Conservation (phyloP, 768 basidiomycete species). For the Xerocomus brunneocitrinus region DNA sequence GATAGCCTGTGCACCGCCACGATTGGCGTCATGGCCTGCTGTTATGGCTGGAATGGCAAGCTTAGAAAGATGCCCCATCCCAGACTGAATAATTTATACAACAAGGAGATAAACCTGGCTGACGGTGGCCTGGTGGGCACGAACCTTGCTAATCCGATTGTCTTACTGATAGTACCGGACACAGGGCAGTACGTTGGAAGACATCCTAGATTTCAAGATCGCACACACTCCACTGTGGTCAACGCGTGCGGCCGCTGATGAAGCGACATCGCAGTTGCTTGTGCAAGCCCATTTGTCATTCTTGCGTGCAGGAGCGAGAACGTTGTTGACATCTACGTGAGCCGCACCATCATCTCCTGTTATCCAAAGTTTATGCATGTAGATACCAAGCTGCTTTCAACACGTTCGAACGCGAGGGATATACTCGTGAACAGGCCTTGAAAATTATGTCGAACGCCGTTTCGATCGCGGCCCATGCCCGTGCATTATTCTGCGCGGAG, state of each 20-base stretch:
- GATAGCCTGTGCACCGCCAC: constrained; percentile 9
- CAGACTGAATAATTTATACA: constrained; percentile 11
- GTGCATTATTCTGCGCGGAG: constrained; percentile 30
- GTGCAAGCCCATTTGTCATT: constrained; percentile 59
- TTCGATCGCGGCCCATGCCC: constrained; percentile 46
- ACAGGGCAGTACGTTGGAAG: constrained; percentile 63
- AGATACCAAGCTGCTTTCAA: constrained; percentile 66
- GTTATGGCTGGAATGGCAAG: not conserved
- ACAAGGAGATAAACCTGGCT: constrained; percentile 24
- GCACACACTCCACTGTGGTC: constrained; percentile 68
- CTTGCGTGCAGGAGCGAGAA: constrained; percentile 57
- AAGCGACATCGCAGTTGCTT: constrained; percentile 43
- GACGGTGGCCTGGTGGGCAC: constrained; percentile 47
- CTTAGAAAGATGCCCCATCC: not conserved
- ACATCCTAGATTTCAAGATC: constrained; percentile 42
- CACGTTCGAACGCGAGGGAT: constrained; percentile 51
- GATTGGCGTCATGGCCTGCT: not conserved
- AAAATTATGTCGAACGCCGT: constrained; percentile 52
- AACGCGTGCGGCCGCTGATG: constrained; percentile 50
- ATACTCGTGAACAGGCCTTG: constrained; percentile 39
- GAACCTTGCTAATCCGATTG: not conserved
- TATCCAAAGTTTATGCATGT: not conserved
- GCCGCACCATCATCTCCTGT: not conserved
- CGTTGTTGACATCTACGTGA: constrained; percentile 70
- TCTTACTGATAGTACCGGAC: not conserved